Evolutionary conservation across 1,284 basidiomycete genomes (phyloP).

Genomic region (Cutaneotrichosporon mucoides): DNA sequence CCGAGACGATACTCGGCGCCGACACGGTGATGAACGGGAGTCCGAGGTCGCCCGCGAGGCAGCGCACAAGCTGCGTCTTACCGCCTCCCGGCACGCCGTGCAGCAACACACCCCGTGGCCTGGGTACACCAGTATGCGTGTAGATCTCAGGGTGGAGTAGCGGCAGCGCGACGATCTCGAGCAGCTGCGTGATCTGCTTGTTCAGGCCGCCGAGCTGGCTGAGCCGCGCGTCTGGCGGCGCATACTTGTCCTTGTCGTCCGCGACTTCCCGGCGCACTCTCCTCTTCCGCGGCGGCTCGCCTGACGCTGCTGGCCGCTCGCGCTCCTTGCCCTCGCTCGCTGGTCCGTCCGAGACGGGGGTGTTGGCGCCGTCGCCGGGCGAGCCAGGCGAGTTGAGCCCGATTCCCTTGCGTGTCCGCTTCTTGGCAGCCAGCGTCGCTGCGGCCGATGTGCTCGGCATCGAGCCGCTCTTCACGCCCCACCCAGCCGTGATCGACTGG

Average conservation of each 20-base stretch:
- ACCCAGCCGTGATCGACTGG: slow-evolving; percentile 42
- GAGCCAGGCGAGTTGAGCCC: slow-evolving; percentile 15
- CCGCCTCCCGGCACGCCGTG: slow-evolving; percentile 97
- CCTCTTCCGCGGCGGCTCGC: slow-evolving; percentile 15
- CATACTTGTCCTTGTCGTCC: slow-evolving; percentile 36
- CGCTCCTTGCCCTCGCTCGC: slow-evolving; percentile 3
- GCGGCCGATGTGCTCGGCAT: background rate
- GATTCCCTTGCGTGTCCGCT: slow-evolving; percentile 15
- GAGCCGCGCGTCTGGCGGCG: slow-evolving; percentile 52
- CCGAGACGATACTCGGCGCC: slow-evolving; percentile 90
- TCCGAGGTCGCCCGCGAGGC: slow-evolving; percentile 87
- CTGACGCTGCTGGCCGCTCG: background rate
- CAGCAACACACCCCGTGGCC: slow-evolving; percentile 87
- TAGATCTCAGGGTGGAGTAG: slow-evolving; percentile 94
- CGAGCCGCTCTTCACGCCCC: slow-evolving; percentile 22
- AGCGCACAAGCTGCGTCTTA: slow-evolving; percentile 86
- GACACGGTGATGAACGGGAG: slow-evolving; percentile 91
- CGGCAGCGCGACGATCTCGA: slow-evolving; percentile 93
- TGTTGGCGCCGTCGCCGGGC: slow-evolving; percentile 6
- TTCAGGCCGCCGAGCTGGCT: slow-evolving; percentile 86
- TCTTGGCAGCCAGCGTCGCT: slow-evolving; percentile 1
- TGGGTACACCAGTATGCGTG: slow-evolving; percentile 83
- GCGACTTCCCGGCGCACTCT: background rate
- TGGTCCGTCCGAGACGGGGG: slow-evolving; percentile 9
- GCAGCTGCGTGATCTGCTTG: slow-evolving; percentile 80